A percentile compares a stretch with the other conserved stretches of the same genome.
phyloP scores from a whole-genome alignment of 306 rosid species.

The Vigna unguiculata region DNA sequence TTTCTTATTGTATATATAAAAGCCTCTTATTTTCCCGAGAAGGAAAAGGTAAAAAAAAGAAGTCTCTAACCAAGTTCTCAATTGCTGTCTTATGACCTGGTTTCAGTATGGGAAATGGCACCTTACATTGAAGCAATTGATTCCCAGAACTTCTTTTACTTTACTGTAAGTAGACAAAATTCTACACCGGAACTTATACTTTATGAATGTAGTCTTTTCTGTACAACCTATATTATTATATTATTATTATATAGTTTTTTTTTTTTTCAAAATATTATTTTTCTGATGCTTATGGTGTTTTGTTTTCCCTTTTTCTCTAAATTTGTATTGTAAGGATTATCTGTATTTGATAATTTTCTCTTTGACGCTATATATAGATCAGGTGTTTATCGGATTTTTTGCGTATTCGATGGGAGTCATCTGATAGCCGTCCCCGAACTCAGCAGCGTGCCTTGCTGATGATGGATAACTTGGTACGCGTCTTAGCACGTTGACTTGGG shows the following conservation, averaged over 20 bases:
- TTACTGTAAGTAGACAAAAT: constrained; percentile 60
- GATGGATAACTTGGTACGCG: constrained; percentile 90
- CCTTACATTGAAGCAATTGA: constrained; percentile 95
- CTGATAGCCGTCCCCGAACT: constrained; percentile 88
- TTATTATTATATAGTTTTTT: too few relatives aligned
- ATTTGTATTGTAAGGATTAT: constrained; percentile 13
- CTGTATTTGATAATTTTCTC: constrained; percentile 29
- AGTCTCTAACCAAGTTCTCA: not conserved
- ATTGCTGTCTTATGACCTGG: constrained; percentile 32
- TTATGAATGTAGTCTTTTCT: too few relatives aligned
- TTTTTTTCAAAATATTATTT: too few relatives aligned
- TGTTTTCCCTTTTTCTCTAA: constrained; percentile 13
- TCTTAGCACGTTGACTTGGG: constrained; percentile 4
- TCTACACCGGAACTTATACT: too few relatives aligned
- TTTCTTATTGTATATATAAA: too few relatives aligned
- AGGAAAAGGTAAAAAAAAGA: not conserved
- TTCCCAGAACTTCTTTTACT: constrained; percentile 68
- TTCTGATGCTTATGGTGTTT: not conserved
- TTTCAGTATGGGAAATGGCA: constrained; percentile 99
- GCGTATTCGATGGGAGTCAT: constrained; percentile 93
- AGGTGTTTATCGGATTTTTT: constrained; percentile 67
- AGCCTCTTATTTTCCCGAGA: too few relatives aligned
- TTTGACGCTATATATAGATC: constrained; percentile 62
- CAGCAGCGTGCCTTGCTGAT: constrained; percentile 82
- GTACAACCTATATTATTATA: too few relatives aligned